Evolutionary conservation across 176 grass and related monocot species (phyloP), one percentile per base, ranked within the genome.

Genomic region (Secale cereale): DNA sequence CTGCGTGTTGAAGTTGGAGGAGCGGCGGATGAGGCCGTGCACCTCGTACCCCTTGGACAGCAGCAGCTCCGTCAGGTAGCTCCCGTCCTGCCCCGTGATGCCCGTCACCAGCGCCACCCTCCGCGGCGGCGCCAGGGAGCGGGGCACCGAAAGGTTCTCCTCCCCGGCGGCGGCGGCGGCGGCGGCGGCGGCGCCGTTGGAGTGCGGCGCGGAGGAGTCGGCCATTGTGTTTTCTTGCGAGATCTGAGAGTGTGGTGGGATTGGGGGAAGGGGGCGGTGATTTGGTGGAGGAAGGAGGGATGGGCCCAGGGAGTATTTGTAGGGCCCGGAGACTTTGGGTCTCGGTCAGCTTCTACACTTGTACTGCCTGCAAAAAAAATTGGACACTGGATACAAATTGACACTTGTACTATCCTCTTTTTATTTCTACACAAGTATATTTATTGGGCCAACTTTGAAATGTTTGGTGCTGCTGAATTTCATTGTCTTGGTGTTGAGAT

Each of bases 1-100:
- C 75, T 89, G 88, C 17, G 93, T 98, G 87, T 98, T 98, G 87
- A 98, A 98, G 90, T 98, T 98, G 90, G 97, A 96, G 78, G 91
- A 98, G 67, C 97, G 93, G 13, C 97, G 93, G 70, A 98, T 98
- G 78, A 98, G 88, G 63, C 97, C 97, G 83, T 98, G 97, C 77
- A 98, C 97, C 83, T 98, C 97, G 86, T 98, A 96, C 3, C 97
- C 97, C 64, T 96, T 96, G 36, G 81, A 83, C 0, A 98, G 81
- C 7, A 98, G 91, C 43, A 95, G 89, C 88, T 98, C 96, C 15
- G 96, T 95, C 57, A 98, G 88, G 88, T 96, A 98, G 78, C 93
- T 95, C 22, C 97, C 97, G 79, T 98, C 97, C 90, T 98, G 93
- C 20, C 97, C 97, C 25, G 93, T 98, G 86, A 98, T 98, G 61